phyloP scores from a whole-genome alignment of 1,139 yeast genomes.

The Pichia sp. region DNA sequence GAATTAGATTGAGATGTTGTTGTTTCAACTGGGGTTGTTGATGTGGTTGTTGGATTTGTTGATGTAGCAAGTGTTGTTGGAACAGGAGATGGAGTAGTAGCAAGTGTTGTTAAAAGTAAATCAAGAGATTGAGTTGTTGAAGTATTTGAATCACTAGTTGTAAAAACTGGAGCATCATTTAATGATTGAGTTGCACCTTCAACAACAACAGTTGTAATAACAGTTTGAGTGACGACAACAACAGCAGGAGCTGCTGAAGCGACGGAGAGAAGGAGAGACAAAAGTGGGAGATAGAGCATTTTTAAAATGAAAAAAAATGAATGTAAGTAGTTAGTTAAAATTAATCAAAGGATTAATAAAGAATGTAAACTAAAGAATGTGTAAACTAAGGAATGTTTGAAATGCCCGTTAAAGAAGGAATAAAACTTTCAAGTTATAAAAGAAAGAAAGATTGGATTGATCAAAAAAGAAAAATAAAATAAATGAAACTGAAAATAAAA shows the following conservation, averaged over 20 bases:
- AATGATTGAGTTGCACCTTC: slow-evolving; percentile 17
- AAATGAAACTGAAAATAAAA: too few species aligned
- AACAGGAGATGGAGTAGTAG: background rate
- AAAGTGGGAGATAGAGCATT: background rate
- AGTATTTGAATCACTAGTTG: slow-evolving; percentile 8
- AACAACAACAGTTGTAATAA: slow-evolving; percentile 13
- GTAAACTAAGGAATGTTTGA: too few species aligned
- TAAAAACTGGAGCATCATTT: slow-evolving; percentile 15
- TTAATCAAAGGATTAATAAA: background rate
- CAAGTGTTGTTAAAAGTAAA: background rate
- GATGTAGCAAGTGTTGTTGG: slow-evolving; percentile 1
- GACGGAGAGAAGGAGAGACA: slow-evolving; percentile 8
- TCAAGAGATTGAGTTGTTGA: background rate
- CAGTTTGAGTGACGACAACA: slow-evolving; percentile 21
- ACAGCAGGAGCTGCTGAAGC: slow-evolving; percentile 21
- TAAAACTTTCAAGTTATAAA: too few species aligned
- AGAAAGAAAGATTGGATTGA: too few species aligned
- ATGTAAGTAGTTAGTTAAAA: background rate
- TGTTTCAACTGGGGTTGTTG: slow-evolving; percentile 3
- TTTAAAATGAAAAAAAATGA: background rate
- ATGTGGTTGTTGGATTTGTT: background rate
- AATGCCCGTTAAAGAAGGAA: too few species aligned
- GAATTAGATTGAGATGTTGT: slow-evolving; percentile 13
- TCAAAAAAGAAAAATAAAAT: too few species aligned
- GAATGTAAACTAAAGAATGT: too few species aligned